Percentiles rank a stretch among this genome's conserved stretches.
phyloP scores from a whole-genome alignment of 2,329 filamentous ascomycete genomes.

The Fonsecaea erecta region DNA sequence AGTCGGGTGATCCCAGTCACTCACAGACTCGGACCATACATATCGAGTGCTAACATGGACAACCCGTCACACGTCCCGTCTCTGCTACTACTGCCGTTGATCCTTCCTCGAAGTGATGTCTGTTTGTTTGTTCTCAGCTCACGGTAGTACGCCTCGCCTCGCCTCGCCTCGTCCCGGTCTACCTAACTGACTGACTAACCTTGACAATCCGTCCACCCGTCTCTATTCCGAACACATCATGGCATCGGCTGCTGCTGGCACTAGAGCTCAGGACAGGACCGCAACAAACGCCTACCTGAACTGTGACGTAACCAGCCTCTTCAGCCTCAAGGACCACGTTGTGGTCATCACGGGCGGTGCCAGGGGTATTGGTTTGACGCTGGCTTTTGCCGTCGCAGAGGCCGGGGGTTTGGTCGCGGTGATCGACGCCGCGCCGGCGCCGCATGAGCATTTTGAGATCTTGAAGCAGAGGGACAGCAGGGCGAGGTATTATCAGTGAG shows the following conservation, averaged over 20 bases:
- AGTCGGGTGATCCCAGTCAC: not conserved
- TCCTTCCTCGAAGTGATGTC: not conserved
- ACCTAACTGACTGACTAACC: not conserved
- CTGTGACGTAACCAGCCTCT: constrained; percentile 37
- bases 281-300: constrained; percentile 20
- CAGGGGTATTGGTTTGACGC: constrained; percentile 46
- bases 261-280: not conserved
- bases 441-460: constrained; percentile 36
- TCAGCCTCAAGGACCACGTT: constrained; percentile 40
- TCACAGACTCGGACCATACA: not conserved
- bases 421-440: constrained; percentile 41
- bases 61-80: not conserved
- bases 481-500: constrained; percentile 42
- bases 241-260: not conserved
- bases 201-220: not conserved
- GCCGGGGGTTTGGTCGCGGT: constrained; percentile 47
- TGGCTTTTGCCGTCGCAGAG: constrained; percentile 46
- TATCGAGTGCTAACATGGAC: not conserved
- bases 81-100: not conserved
- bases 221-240: not conserved
- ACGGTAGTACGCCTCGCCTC: too few relatives aligned
- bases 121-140: too few relatives aligned
- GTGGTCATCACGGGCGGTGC: constrained; percentile 41
- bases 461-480: constrained; percentile 40
- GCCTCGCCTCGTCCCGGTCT: too few relatives aligned